These are phyloP conservation scores for Bolboschoenoplectus hybrid DNA, from an alignment of 202 grass and related monocot species.

Conservation along the genomic window DNA sequence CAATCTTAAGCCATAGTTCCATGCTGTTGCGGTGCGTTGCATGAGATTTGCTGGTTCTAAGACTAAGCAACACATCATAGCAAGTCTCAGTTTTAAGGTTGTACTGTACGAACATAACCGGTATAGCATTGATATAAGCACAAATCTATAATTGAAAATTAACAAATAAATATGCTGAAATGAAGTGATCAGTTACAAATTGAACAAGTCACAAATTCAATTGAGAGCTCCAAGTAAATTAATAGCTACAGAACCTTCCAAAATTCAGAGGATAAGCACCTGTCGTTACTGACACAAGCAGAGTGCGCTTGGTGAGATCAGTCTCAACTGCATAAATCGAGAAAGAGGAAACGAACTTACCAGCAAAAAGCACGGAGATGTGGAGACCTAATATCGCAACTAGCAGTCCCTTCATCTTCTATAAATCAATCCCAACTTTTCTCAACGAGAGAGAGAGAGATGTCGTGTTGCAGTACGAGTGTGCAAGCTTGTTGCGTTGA, in stretches of 20 bases:
- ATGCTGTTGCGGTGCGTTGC: background rate
- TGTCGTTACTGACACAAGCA: background rate
- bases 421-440: background rate
- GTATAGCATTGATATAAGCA: background rate
- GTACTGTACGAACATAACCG: background rate
- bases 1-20: background rate
- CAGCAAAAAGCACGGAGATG: background rate
- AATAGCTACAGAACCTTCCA: background rate
- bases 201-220: background rate
- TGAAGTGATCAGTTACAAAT: slow-evolving; percentile 4
- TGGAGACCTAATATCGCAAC: slow-evolving; percentile 26
- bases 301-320: background rate
- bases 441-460: background rate
- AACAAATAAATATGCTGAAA: background rate
- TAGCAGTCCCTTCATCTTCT: slow-evolving; percentile 3
- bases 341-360: slow-evolving; percentile 20
- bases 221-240: background rate
- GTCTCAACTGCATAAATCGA: slow-evolving; percentile 11
- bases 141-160: background rate
- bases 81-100: background rate
- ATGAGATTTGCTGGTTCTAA: background rate
- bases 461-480: background rate
- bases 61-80: background rate
- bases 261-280: background rate
- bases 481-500: background rate